Percentiles rank a stretch among this genome's conserved stretches.
Conservation (phyloP, 257 asterid genomes). For the Petunia axillaris region DNA sequence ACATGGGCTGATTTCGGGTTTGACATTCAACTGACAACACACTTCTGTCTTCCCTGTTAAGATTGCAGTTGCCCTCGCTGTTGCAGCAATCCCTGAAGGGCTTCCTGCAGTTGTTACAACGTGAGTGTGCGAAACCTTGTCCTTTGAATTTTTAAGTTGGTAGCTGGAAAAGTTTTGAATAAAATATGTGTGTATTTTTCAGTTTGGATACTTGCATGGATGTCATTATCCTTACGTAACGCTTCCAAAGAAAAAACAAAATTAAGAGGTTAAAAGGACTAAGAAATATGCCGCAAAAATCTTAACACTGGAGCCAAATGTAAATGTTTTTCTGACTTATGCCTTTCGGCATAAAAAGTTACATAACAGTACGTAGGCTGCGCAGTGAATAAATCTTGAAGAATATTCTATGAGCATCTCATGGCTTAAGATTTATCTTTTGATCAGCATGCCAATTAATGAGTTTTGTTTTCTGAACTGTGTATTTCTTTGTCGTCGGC, state of each 20-base stretch:
- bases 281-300: constrained; percentile 6
- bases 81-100: constrained; percentile 99
- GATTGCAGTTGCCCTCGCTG: constrained; percentile 99
- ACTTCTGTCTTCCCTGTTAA: constrained; percentile 41
- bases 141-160: constrained; percentile 28
- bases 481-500: background rate
- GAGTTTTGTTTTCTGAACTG: background rate
- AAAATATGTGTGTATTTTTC: constrained; percentile 9
- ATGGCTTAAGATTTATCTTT: constrained; percentile 13
- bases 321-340: background rate
- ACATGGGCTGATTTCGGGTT: background rate
- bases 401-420: background rate
- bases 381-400: background rate
- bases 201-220: constrained; percentile 10
- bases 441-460: background rate
- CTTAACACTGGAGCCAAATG: background rate
- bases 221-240: constrained; percentile 4
- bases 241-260: background rate
- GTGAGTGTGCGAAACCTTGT: constrained; percentile 52
- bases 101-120: constrained; percentile 99
- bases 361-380: background rate
- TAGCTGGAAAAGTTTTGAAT: background rate
- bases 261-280: background rate
- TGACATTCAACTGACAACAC: background rate
- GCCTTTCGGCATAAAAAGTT: background rate